Evolutionary conservation across 495 filamentous ascomycete species (phyloP).

Genomic region (Aspergillus steynii): DNA sequence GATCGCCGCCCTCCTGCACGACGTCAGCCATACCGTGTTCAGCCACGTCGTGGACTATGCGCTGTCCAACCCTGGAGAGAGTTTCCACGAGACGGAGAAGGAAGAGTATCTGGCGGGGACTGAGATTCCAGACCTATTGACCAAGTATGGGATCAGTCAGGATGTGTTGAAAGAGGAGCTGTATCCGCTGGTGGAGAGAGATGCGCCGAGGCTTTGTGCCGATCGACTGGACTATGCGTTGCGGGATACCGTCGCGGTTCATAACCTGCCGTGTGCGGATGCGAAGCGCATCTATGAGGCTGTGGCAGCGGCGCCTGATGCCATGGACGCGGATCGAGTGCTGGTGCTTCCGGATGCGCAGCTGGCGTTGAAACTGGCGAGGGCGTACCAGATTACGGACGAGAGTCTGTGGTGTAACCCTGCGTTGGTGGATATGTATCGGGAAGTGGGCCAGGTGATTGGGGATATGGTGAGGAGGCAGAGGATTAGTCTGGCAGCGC

Average conservation of each 20-base stretch:
- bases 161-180: conserved; percentile 40
- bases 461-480: conserved; percentile 18
- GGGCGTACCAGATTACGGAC: conserved; percentile 36
- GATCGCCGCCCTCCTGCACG: conserved; percentile 44
- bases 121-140: conserved; percentile 33
- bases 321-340: conserved; percentile 27
- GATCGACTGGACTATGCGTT: conserved; percentile 46
- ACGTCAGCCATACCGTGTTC: conserved; percentile 44
- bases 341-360: conserved; percentile 34
- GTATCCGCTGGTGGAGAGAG: conserved; percentile 42
- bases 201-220: conserved; percentile 42
- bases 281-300: conserved; percentile 24
- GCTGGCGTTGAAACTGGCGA: conserved; percentile 31
- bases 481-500: no score
- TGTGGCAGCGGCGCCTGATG: conserved; percentile 32
- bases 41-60: conserved; percentile 46
- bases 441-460: conserved; percentile 35
- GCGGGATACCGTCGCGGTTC: conserved; percentile 37
- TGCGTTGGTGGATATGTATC: conserved; percentile 34
- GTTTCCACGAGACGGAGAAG: conserved; percentile 48
- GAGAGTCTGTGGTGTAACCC: conserved; percentile 39
- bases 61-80: conserved; percentile 39
- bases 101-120: conserved; percentile 38
- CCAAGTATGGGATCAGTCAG: conserved; percentile 28
- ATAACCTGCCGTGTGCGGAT: conserved; percentile 30